phyloP scores from a whole-genome alignment of 805 yeast genomes.

The Cyberlindnera sargentensis region DNA sequence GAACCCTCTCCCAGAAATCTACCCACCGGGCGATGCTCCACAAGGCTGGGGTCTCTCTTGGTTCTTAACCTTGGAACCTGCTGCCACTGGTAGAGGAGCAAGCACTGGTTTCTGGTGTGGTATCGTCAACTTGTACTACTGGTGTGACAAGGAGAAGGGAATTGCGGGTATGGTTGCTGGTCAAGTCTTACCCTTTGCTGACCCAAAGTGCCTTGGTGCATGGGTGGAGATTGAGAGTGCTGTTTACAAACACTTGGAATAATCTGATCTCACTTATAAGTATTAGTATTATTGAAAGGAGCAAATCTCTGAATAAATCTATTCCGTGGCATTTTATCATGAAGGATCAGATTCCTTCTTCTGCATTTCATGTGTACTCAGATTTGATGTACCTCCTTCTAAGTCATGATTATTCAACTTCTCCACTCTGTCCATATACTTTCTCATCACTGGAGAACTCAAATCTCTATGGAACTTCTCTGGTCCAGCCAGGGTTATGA shows the following conservation, averaged over 20 bases:
- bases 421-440: slow-evolving; percentile 21
- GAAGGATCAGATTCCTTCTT: too few species aligned
- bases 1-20: slow-evolving; percentile 15
- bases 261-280: neutral
- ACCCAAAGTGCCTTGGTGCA: slow-evolving; percentile 11
- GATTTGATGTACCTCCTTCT: too few species aligned
- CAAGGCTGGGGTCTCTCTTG: slow-evolving; percentile 30
- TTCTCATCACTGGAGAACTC: slow-evolving; percentile 26
- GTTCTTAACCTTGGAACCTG: slow-evolving; percentile 19
- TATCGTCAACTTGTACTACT: slow-evolving; percentile 31
- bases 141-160: slow-evolving; percentile 34
- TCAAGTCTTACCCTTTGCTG: slow-evolving; percentile 32
- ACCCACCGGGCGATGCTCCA: slow-evolving; percentile 21
- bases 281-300: neutral
- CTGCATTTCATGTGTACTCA: too few species aligned
- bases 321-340: too few species aligned
- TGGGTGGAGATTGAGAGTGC: slow-evolving; percentile 18
- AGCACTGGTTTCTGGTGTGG: slow-evolving; percentile 37
- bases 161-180: slow-evolving; percentile 34
- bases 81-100: slow-evolving; percentile 31
- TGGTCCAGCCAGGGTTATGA: slow-evolving; percentile 49
- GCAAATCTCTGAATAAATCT: too few species aligned
- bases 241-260: slow-evolving; percentile 11
- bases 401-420: too few species aligned
- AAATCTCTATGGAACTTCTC: slow-evolving; percentile 39